Percentiles rank a stretch among this genome's conserved stretches.
Evolutionary conservation across 768 basidiomycete genomes (phyloP).

Genomic region (Mycena alexandri): DNA sequence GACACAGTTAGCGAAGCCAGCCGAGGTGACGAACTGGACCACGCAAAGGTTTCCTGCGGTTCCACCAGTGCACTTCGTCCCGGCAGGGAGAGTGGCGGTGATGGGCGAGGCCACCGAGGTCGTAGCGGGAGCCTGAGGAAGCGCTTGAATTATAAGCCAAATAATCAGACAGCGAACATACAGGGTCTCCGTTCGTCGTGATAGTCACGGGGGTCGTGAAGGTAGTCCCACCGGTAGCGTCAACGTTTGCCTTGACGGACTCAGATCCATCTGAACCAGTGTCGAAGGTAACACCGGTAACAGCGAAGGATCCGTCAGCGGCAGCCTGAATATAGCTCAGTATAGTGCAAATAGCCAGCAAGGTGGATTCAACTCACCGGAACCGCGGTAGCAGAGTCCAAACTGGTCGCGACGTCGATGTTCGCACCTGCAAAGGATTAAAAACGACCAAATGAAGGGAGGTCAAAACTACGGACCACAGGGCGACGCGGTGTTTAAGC

Average conservation of each 20-base stretch:
- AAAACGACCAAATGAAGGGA: too few species aligned
- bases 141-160: not conserved
- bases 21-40: constrained; percentile 14
- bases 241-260: not conserved
- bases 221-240: constrained; percentile 14
- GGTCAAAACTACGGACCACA: not conserved
- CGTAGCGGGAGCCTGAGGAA: not conserved
- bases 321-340: not conserved
- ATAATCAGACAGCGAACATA: not conserved
- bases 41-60: constrained; percentile 24
- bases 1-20: constrained; percentile 10
- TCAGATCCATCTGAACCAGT: constrained; percentile 10
- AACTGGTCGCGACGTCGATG: constrained; percentile 4
- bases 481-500: not conserved
- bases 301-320: not conserved
- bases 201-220: not conserved
- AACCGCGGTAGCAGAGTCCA: constrained; percentile 14
- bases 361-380: not conserved
- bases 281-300: constrained; percentile 5
- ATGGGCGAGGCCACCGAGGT: not conserved
- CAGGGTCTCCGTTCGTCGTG: constrained; percentile 16
- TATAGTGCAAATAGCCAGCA: too few species aligned
- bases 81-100: constrained; percentile 6
- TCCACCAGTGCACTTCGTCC: constrained; percentile 24
- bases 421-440: not conserved